A percentile compares a stretch with the other conserved stretches of the same genome.
Conservation (phyloP, 108 stramenopile genomes). For the Skeletonema potamos region DNA sequence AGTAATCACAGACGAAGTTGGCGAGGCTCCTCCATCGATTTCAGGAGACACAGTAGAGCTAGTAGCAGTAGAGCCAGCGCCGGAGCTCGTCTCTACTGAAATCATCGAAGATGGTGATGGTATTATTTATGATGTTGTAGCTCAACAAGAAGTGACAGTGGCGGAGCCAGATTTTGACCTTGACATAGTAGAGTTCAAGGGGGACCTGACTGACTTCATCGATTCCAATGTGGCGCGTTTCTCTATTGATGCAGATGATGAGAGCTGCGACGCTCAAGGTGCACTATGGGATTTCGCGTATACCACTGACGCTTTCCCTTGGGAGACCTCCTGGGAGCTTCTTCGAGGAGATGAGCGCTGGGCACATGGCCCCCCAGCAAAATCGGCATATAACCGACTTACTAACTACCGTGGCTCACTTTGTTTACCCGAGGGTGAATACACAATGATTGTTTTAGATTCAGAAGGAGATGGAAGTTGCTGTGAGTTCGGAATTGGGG, state of each 20-base stretch:
- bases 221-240: neutral
- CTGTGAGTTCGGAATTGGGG: neutral
- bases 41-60: neutral
- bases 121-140: neutral
- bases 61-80: neutral
- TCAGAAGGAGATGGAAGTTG: constrained; percentile 1
- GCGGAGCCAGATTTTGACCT: neutral
- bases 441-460: neutral
- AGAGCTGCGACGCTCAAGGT: neutral
- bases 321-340: constrained; percentile 3
- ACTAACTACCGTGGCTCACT: constrained; percentile 7
- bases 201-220: neutral
- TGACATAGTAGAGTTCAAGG: neutral
- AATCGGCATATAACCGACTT: neutral
- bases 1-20: neutral
- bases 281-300: neutral
- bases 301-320: neutral
- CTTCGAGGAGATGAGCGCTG: neutral
- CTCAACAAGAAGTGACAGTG: neutral
- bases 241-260: neutral
- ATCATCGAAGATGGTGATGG: neutral
- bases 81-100: neutral
- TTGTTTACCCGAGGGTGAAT: constrained; percentile 1
- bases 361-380: constrained; percentile 4
- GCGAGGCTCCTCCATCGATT: neutral